phyloP scores from a whole-genome alignment of 345 rosid genomes.

The Lumnitzera racemosa region DNA sequence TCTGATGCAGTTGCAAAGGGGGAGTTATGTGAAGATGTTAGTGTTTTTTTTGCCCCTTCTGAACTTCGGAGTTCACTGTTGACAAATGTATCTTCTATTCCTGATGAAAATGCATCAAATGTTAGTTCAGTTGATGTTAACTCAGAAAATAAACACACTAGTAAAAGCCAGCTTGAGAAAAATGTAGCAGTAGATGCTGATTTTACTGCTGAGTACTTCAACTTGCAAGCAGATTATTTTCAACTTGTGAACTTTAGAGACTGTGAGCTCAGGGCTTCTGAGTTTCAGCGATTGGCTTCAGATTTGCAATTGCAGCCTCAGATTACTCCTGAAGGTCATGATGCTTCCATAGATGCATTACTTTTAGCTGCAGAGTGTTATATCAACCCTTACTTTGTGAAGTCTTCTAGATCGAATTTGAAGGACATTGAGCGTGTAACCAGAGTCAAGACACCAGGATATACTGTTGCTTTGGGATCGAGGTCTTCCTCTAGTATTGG shows the following conservation, averaged over 20 bases:
- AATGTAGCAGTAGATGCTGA: slow-evolving; percentile 48
- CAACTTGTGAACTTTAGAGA: slow-evolving; percentile 56
- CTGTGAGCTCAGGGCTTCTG: slow-evolving; percentile 74
- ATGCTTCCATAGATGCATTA: slow-evolving; percentile 79
- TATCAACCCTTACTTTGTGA: slow-evolving; percentile 70
- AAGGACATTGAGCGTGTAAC: slow-evolving; percentile 13
- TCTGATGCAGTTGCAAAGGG: slow-evolving; percentile 36
- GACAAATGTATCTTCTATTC: slow-evolving; percentile 24
- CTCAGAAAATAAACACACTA: slow-evolving; percentile 24
- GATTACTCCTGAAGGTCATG: slow-evolving; percentile 54
- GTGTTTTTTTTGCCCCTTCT: slow-evolving; percentile 52
- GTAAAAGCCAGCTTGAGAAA: slow-evolving; percentile 28
- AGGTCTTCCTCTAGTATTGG: slow-evolving; percentile 23
- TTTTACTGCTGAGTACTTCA: slow-evolving; percentile 44
- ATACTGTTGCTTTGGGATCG: slow-evolving; percentile 20
- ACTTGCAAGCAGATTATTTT: slow-evolving; percentile 58
- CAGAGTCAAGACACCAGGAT: slow-evolving; percentile 17
- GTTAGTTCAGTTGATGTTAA: slow-evolving; percentile 23
- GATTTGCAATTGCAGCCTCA: slow-evolving; percentile 52
- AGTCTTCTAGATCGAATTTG: slow-evolving; percentile 32
- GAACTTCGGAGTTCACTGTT: slow-evolving; percentile 45
- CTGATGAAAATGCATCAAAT: slow-evolving; percentile 19
- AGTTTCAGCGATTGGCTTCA: slow-evolving; percentile 63
- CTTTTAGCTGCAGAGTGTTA: slow-evolving; percentile 87
- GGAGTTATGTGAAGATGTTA: slow-evolving; percentile 48